A percentile compares a stretch with the other conserved stretches of the same genome.
phyloP scores from a whole-genome alignment of 2,329 filamentous ascomycete species.

The Calonectria pteridis region DNA sequence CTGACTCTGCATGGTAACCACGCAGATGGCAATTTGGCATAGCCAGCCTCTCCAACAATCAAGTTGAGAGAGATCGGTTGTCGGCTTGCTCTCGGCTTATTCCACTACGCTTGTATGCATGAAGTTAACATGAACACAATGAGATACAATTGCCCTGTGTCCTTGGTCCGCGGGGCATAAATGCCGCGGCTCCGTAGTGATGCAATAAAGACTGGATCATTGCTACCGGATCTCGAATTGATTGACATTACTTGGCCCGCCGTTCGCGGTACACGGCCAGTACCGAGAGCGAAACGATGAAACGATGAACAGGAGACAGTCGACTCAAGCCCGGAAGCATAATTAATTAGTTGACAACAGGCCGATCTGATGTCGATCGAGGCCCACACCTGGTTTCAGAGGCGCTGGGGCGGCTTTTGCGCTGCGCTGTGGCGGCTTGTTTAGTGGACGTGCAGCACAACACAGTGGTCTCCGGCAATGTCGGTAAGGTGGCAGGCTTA shows the following conservation, averaged over 20 bases:
- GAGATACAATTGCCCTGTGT: not conserved
- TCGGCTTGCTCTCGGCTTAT: not conserved
- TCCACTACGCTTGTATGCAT: not conserved
- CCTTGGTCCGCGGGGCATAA: not conserved
- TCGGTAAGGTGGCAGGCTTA: not conserved
- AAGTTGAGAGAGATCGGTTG: not conserved
- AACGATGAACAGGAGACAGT: not conserved
- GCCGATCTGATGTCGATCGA: conserved; percentile 5
- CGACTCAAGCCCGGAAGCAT: not conserved
- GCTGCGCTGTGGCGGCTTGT: not conserved
- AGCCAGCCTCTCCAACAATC: not conserved
- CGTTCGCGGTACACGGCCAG: not conserved
- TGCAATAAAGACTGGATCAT: not conserved
- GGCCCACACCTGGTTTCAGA: not conserved
- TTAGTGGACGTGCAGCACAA: not conserved
- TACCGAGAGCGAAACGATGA: not conserved
- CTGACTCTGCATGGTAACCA: not conserved
- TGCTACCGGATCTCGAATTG: not conserved
- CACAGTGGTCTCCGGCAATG: not conserved
- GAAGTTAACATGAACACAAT: not conserved
- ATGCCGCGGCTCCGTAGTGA: not conserved
- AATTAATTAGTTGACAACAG: conserved; percentile 1
- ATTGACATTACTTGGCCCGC: not conserved
- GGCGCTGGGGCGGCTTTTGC: not conserved
- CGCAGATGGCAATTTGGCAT: not conserved